Base-by-base conservation (phyloP, 2,329 filamentous ascomycete genomes). In the Beauveria scarabaeidicola region DNA sequence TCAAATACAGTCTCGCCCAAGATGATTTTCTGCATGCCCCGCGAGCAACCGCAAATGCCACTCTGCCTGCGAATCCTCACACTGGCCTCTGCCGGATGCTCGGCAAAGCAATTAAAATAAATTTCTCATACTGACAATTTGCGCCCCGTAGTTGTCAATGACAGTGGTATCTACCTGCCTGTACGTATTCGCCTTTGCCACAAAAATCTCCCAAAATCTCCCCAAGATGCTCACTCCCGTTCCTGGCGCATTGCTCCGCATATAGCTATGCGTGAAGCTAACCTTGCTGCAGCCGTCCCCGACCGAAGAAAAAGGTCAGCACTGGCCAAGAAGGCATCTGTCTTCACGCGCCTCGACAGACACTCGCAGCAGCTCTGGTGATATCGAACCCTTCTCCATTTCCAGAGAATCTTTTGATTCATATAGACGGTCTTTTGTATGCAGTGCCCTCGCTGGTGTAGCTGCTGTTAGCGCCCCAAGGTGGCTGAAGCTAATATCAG, bases 401-500 rank as follows among this genome's bases (percentile, higher is more conserved):
- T 96, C 92, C 41, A 84, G 93, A 68, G 94, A 97, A 75, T 97
- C 92, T 2, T 97, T 97, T 69, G 94, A 97, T 72, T 96, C 92
- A 3, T 97, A 97, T 75, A 83, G 94, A 64, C 86, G 94, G 68
- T 97, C 92, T 64, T 97, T 97, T 77, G 93, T 96, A 82, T 66
- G 88, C n/a, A 41, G 13, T 23, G 29, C 43, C 50, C 17, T 27
- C 15, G 11, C 11, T 38, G 27, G 53, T 56, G 53, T 40, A 32
- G 17, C 43, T 15, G 10, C 23, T 21, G 48, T 40, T 15, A 29
- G 40, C 40, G 21, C 13, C 23, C 25, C 47, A 36, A 44, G n/a
- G 50, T 53, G 50, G 56, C 60, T 55, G 52, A 21, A 38, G 23
- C 27, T 41, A 23, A 19, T n/a, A 13, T 56, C 40, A 51, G 53